Base-by-base conservation (phyloP, 129 eudicot genomes). In the Mikania micrantha region DNA sequence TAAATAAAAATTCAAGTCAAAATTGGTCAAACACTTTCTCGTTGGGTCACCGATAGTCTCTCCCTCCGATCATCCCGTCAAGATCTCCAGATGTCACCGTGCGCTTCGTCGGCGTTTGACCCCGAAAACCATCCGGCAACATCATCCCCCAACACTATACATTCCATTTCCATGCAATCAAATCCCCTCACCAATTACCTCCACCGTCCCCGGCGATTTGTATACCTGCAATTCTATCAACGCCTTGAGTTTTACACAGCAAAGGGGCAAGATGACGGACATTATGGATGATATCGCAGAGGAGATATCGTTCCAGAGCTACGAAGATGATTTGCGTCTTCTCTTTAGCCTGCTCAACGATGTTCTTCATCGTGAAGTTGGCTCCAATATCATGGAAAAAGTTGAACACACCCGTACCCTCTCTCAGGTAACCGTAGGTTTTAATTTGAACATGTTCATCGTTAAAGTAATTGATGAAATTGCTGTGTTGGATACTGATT, bases 201-300 rank as follows among this genome's bases (percentile, higher is more conserved):
- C 57, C 57, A 49, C 27, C 57, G 24, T 63, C 35, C 67, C n/a
- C 56, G 32, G 12, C n/a, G 40, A 13, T n/a, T 5, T 28, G 31
- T 4, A 7, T 9, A 47, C n/a, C 29, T 49, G 32, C 45, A 53
- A 56, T 71, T 27, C 70, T 48, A 29, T 69, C 28, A 63, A 44
- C 58, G 12, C 24, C 5, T 13, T 25, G 12, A 21, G 1, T 32
- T 32, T 32, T 19, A 19, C 10, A 19, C 15, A 3, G 17, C 3
- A n/a, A 8, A 31, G 16, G 21, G 50, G 25, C 45, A 68, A 20
- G 53, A 89, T 89, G 95, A 84, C 96, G 72, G 97, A 91, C 76
- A 83, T 81, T 4, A 88, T 85, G 45, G 97, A 91, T 75, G 97
- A 91, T 49, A 91, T 88, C 66, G 97, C 94, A 1, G 97, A 88